Evolutionary conservation across 352 stramenopile species (phyloP), one percentile per base, ranked within the genome.

Genomic region (Globisporangium abappressorium): DNA sequence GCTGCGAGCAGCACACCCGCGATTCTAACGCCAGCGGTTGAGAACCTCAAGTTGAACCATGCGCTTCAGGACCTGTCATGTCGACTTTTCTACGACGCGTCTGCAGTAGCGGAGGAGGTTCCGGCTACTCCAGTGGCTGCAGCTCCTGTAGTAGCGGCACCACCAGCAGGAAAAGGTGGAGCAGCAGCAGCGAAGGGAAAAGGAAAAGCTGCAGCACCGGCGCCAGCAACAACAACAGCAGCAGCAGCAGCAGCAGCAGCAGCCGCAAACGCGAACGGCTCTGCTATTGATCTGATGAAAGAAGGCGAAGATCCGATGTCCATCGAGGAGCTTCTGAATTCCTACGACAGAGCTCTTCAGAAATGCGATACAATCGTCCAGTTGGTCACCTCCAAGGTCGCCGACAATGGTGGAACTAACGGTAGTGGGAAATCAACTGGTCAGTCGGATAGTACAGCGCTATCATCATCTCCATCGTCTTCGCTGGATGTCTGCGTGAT

Each of bases 311-410:
- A 85, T 41, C 63, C 71, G 26, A 65, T 80, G 64, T 57, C 68
- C 2, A 58, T 81, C 24, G 74, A 79, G 9, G 75, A 83, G 28
- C 57, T 91, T 56, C 57, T 88, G 38, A 71, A 69, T 26, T 68
- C 76, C 51, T 91, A 82, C 60, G 71, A 81, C 18, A 68, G 74
- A 18, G 73, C 85, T 26, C 53, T 89, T 12, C 73, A 84, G 15
- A 80, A 76, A 30, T 83, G 72, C 70, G 71, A 83, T 1, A 64
- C 70, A 4, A 68, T 88, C 53, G 66, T 87, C 15, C 72, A 85
- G 59, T 63, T 84, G 14, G 56, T 83, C 15, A 30, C 41, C 9
- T 68, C 60, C 11, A 72, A 72, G 22, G 55, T 67, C 1, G n/a
- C 33, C 3, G 41, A 30, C 9, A 43, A 36, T 28, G 55, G 34